These are phyloP conservation scores for Kwoniella europaea DNA, from an alignment of 768 basidiomycete species.

Conservation along the genomic window DNA sequence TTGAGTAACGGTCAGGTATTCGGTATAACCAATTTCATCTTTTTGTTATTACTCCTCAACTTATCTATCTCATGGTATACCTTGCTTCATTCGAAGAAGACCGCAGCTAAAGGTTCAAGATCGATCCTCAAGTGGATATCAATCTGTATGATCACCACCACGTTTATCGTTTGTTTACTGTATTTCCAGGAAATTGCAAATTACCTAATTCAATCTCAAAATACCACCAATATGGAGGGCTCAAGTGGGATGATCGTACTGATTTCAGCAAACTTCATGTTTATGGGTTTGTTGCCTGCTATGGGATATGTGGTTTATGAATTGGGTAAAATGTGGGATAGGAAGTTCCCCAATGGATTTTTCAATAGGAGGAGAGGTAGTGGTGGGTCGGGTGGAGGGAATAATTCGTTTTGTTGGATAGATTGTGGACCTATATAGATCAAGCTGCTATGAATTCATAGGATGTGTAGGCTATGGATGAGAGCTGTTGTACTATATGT, in stretches of 20 bases:
- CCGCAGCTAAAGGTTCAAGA: not conserved
- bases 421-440: not conserved
- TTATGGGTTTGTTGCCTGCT: slow-evolving; percentile 11
- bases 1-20: slow-evolving; percentile 5
- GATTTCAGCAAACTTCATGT: slow-evolving; percentile 12
- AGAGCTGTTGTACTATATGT: too few relatives aligned
- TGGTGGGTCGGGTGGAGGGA: not conserved
- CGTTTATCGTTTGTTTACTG: slow-evolving; percentile 11
- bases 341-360: slow-evolving; percentile 3
- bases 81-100: slow-evolving; percentile 7
- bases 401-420: not conserved
- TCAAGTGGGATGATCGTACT: slow-evolving; percentile 6
- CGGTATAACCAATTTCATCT: slow-evolving; percentile 17
- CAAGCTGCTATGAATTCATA: not conserved
- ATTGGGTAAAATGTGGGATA: slow-evolving; percentile 4
- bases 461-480: too few relatives aligned
- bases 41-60: slow-evolving; percentile 16
- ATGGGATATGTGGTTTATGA: slow-evolving; percentile 22
- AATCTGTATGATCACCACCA: not conserved
- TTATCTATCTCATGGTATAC: slow-evolving; percentile 16
- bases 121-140: slow-evolving; percentile 17
- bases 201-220: not conserved
- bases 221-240: not conserved
- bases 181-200: slow-evolving; percentile 18
- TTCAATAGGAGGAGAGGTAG: not conserved